phyloP scores from a whole-genome alignment of 2,329 filamentous ascomycete species.

The Coniochaeta sp. region DNA sequence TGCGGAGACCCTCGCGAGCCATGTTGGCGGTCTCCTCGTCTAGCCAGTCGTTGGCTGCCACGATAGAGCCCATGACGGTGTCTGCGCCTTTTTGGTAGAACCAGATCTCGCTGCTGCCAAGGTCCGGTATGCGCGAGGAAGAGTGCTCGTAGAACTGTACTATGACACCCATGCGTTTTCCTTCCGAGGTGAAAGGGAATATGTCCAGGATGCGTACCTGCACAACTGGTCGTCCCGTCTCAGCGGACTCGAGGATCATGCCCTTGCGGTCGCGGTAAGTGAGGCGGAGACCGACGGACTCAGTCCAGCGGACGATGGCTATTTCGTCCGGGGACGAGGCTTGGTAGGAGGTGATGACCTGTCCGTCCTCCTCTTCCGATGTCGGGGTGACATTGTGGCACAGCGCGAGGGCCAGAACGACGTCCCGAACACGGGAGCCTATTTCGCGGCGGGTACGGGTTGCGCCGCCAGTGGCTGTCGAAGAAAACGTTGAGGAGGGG shows the following conservation, averaged over 20 bases:
- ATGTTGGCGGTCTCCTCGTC: constrained; percentile 99
- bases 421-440: constrained; percentile 83
- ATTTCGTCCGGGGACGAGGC: constrained; percentile 97
- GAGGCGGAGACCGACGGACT: constrained; percentile 81
- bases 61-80: constrained; percentile 95
- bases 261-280: constrained; percentile 78
- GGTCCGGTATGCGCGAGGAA: constrained; percentile 36
- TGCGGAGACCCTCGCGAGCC: constrained; percentile 92
- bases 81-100: constrained; percentile 99
- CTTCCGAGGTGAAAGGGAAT: constrained; percentile 96
- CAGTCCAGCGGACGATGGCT: constrained; percentile 93
- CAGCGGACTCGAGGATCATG: constrained; percentile 74
- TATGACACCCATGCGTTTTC: constrained; percentile 96
- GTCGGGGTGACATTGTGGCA: constrained; percentile 98
- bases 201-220: constrained; percentile 85
- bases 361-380: constrained; percentile 72
- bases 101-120: constrained; percentile 75
- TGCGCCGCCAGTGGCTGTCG: constrained; percentile 52
- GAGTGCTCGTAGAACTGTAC: constrained; percentile 70
- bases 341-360: constrained; percentile 78
- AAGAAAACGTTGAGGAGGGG: constrained; percentile 63
- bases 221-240: constrained; percentile 67
- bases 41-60: constrained; percentile 94
- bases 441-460: constrained; percentile 90
- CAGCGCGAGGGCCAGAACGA: constrained; percentile 83